Conservation (phyloP, 2,329 filamentous ascomycete species). For the Microsporum ferrugineum region DNA sequence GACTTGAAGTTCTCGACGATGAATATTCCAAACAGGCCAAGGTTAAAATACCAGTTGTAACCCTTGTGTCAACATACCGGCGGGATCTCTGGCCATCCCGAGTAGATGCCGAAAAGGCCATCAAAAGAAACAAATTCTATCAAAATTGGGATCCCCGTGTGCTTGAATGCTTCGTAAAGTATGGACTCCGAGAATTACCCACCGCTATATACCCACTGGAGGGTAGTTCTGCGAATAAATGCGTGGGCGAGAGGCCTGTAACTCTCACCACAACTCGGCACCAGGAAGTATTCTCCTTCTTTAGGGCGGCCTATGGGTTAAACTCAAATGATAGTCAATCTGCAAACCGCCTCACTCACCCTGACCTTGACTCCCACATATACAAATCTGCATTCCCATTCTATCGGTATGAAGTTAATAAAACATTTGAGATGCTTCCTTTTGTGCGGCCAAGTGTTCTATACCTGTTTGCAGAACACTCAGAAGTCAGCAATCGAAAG, state of each 20-base stretch:
- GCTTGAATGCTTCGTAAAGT: constrained; percentile 58
- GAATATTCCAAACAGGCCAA: constrained; percentile 28
- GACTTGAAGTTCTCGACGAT: constrained; percentile 29
- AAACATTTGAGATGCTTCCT: constrained; percentile 31
- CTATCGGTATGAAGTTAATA: constrained; percentile 33
- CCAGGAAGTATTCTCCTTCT: constrained; percentile 59
- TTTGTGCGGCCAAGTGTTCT: constrained; percentile 36
- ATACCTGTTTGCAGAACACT: constrained; percentile 37
- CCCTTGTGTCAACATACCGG: constrained; percentile 53
- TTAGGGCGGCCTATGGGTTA: constrained; percentile 47
- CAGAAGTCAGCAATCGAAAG: constrained; percentile 30
- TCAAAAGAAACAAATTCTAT: constrained; percentile 65
- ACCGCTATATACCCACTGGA: constrained; percentile 38
- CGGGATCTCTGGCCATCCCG: constrained; percentile 75
- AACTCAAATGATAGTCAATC: constrained; percentile 34
- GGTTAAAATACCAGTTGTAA: constrained; percentile 26
- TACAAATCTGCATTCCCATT: constrained; percentile 28
- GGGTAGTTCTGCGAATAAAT: constrained; percentile 34
- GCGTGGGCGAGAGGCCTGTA: constrained; percentile 53
- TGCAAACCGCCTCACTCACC: constrained; percentile 33
- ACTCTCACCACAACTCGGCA: constrained; percentile 71
- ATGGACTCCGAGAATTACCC: constrained; percentile 65
- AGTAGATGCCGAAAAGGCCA: constrained; percentile 53
- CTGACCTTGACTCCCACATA: constrained; percentile 32
- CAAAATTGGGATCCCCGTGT: constrained; percentile 70